phyloP scores from a whole-genome alignment of 768 basidiomycete species.

The Calocybe indica region DNA sequence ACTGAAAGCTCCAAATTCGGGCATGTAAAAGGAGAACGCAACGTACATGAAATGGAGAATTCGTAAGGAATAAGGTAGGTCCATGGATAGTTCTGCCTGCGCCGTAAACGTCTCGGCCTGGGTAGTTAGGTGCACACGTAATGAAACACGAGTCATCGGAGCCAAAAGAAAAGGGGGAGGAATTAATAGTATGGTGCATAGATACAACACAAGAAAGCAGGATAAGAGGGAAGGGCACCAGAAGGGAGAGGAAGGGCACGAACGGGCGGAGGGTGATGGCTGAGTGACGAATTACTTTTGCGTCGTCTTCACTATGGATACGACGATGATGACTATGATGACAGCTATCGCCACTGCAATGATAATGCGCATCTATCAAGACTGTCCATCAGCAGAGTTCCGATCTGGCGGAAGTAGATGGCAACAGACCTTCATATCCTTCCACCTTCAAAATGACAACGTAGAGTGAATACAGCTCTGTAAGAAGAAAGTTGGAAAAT shows the following conservation, averaged over 20 bases:
- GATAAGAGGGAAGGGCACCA: slow-evolving; percentile 13
- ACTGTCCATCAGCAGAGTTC: slow-evolving; percentile 5
- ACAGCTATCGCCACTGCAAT: slow-evolving; percentile 87
- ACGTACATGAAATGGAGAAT: background rate
- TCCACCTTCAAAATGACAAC: slow-evolving; percentile 60
- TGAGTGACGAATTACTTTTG: slow-evolving; percentile 27
- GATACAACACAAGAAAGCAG: slow-evolving; percentile 32
- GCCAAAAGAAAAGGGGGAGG: background rate
- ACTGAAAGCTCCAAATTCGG: too few species aligned
- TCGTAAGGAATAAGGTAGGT: background rate
- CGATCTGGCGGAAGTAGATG: slow-evolving; percentile 5
- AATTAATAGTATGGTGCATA: slow-evolving; percentile 25
- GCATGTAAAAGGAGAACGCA: background rate
- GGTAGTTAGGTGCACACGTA: background rate
- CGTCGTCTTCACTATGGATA: slow-evolving; percentile 88
- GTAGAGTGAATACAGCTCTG: too few species aligned
- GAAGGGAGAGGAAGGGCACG: slow-evolving; percentile 1
- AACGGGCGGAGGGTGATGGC: too few species aligned
- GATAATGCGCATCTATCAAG: slow-evolving; percentile 86
- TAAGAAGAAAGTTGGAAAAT: background rate
- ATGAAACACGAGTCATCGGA: slow-evolving; percentile 1
- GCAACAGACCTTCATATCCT: slow-evolving; percentile 84
- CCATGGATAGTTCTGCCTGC: slow-evolving; percentile 1
- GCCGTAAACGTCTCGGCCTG: background rate
- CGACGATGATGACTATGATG: slow-evolving; percentile 93